Conservation (phyloP, 805 yeast genomes). For the Suhomyces canberraensis region DNA sequence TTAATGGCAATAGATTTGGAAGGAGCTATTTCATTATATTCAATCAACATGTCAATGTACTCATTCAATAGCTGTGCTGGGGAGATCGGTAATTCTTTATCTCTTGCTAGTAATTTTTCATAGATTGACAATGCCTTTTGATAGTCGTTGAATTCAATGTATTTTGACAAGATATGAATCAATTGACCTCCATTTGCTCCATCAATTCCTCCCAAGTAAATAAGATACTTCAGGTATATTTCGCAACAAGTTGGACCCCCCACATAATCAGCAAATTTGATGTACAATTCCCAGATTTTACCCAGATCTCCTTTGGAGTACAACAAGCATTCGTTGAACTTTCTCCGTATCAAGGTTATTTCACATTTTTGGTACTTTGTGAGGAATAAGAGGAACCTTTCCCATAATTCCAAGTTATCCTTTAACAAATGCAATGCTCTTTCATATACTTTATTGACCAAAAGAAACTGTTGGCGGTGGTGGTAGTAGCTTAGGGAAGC, state of each 20-base stretch:
- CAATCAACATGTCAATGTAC: conserved; percentile 40
- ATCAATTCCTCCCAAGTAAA: conserved; percentile 8
- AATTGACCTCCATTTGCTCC: conserved; percentile 20
- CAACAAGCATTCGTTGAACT: conserved; percentile 50
- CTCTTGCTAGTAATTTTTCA: background rate
- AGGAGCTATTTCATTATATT: background rate
- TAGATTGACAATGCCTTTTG: background rate
- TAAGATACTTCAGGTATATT: conserved; percentile 30
- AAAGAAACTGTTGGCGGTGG: conserved; percentile 26
- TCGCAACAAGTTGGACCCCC: conserved; percentile 39
- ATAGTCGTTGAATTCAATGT: conserved; percentile 28
- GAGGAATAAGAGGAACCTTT: conserved; percentile 45
- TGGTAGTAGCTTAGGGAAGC: conserved; percentile 21
- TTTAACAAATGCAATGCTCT: conserved; percentile 40
- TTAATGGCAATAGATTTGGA: background rate
- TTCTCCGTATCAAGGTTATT: conserved; percentile 36
- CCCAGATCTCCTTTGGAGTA: conserved; percentile 43
- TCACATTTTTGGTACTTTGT: conserved; percentile 24
- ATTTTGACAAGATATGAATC: conserved; percentile 29
- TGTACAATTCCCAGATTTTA: conserved; percentile 43
- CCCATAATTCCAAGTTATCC: conserved; percentile 53
- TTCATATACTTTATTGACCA: conserved; percentile 46
- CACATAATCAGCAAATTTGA: conserved; percentile 49
- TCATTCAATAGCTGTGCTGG: conserved; percentile 47
- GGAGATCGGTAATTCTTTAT: conserved; percentile 24